phyloP scores from a whole-genome alignment of 805 yeast genomes.

The Starmerella floris region DNA sequence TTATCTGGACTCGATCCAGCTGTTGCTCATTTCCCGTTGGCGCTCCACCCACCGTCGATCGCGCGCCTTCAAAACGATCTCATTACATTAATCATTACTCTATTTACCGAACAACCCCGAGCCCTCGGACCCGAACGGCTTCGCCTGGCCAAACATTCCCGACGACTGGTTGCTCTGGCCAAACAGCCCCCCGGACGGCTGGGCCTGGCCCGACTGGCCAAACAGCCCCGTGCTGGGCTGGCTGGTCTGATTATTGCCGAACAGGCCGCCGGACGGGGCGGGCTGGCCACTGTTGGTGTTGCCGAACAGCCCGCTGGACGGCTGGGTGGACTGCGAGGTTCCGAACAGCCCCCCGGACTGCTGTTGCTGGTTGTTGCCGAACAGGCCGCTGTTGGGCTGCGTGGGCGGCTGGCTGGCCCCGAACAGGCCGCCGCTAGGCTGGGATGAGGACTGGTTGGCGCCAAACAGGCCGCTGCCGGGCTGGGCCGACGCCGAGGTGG shows the following conservation, averaged over 20 bases:
- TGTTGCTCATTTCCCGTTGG: too few relatives aligned
- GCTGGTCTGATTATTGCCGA: slow-evolving; percentile 1
- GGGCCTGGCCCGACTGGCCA: neutral
- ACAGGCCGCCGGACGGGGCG: slow-evolving; percentile 3
- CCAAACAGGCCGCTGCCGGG: neutral
- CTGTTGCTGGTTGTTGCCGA: neutral
- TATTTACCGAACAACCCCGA: slow-evolving; percentile 1
- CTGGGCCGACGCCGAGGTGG: neutral
- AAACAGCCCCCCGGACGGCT: slow-evolving; percentile 2
- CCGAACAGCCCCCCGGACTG: slow-evolving; percentile 8
- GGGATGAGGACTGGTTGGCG: neutral
- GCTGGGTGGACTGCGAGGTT: neutral
- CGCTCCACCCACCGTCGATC: too few relatives aligned
- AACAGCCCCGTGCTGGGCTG: slow-evolving; percentile 2
- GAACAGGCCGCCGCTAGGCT: slow-evolving; percentile 1
- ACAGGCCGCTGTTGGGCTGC: neutral
- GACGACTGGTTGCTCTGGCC: slow-evolving; percentile 1
- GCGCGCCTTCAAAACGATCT: too few relatives aligned
- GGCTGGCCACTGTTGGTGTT: neutral
- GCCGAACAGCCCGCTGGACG: slow-evolving; percentile 6
- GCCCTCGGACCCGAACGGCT: slow-evolving; percentile 4
- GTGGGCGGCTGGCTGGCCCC: neutral
- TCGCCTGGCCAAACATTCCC: slow-evolving; percentile 3
- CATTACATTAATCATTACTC: neutral
- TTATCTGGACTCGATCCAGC: too few relatives aligned